Percentiles rank a stretch among this genome's conserved stretches.
phyloP scores from a whole-genome alignment of 371 early-diverging fungal genomes.

The Mucor ambiguus region DNA sequence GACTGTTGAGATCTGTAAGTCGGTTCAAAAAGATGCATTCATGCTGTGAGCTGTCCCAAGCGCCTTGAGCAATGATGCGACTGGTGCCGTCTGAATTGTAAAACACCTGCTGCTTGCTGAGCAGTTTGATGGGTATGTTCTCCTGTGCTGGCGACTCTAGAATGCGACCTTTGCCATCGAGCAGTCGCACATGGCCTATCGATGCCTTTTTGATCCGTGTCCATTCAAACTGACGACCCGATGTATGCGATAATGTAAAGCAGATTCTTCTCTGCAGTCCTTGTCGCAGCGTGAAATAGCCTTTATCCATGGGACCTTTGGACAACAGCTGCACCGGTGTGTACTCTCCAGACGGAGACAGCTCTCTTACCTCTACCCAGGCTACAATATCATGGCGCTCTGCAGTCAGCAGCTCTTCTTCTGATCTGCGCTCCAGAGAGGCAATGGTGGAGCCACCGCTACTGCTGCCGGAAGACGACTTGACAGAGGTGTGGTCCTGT shows the following conservation, averaged over 20 bases:
- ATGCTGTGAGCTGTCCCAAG: conserved; percentile 89
- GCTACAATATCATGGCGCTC: conserved; percentile 74
- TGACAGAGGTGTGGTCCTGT: conserved; percentile 29
- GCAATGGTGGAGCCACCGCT: conserved; percentile 25
- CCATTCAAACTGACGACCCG: conserved; percentile 76
- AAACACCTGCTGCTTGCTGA: conserved; percentile 48
- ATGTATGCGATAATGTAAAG: conserved; percentile 73
- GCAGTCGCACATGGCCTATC: conserved; percentile 66
- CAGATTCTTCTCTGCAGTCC: conserved; percentile 83
- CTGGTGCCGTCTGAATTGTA: conserved; percentile 68
- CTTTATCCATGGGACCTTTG: conserved; percentile 54
- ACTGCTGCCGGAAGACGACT: conserved; percentile 13
- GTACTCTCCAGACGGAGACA: conserved; percentile 75
- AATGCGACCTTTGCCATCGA: conserved; percentile 68
- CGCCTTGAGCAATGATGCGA: conserved; percentile 56
- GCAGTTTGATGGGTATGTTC: conserved; percentile 55
- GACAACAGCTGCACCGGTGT: conserved; percentile 69
- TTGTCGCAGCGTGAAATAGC: conserved; percentile 78
- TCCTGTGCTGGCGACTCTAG: conserved; percentile 56
- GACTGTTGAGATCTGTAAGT: conserved; percentile 62
- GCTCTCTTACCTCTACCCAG: conserved; percentile 71
- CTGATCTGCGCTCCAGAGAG: conserved; percentile 55
- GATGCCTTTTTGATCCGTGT: conserved; percentile 53
- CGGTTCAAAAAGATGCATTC: conserved; percentile 74
- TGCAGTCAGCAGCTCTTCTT: conserved; percentile 67